Base-by-base conservation (phyloP, 2,329 filamentous ascomycete genomes). In the Diaporthe citriasiana region DNA sequence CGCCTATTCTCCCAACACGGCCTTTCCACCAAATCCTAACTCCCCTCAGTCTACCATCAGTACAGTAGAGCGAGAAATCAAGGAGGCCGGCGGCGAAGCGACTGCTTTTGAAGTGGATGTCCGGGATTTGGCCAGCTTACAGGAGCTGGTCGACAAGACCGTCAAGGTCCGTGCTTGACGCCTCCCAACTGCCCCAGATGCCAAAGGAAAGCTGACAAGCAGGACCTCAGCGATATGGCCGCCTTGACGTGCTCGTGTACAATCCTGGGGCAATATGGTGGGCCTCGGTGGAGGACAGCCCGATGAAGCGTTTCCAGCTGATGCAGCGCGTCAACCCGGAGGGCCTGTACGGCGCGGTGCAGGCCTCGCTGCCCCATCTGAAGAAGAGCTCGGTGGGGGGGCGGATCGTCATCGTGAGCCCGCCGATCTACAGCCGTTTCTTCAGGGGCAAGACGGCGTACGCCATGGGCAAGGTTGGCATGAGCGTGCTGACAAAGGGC, bases 231-330 rank as follows among this genome's bases (percentile, higher is more conserved):
- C 85, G 82, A 6, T 92, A 93, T 78, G 87, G 88, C 56, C 89
- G 88, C 30, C 85, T 97, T 4, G 94, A 97, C 80, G 92, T 93
- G 0, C 83, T 97, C 3, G 82, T 97, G 65, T 97, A 97, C 85
- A 97, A 97, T 81, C 92, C 92, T 0, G 94, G 94, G 53, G 94
- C 94, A 3, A 95, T 97, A 77, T 97, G 93, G 92, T 96, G 94
- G 94, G 89, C 92, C 0, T 89, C 92, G 1, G 90, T 97, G 0
- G 88, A 91, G 69, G 89, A 91, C 60, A 96, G 94, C 0, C 92
- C 93, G 0, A 85, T 93, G 76, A 93, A 93, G 82, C 89, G 93
- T n/a, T 96, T 94, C 84, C 90, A 91, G 81, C 88, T 93, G 77
- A 94, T 95, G 92, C 93, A 95, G 83, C 86, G 87, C 75, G 90